phyloP scores from a whole-genome alignment of 139 green algal species.

The Eudorina sp. region DNA sequence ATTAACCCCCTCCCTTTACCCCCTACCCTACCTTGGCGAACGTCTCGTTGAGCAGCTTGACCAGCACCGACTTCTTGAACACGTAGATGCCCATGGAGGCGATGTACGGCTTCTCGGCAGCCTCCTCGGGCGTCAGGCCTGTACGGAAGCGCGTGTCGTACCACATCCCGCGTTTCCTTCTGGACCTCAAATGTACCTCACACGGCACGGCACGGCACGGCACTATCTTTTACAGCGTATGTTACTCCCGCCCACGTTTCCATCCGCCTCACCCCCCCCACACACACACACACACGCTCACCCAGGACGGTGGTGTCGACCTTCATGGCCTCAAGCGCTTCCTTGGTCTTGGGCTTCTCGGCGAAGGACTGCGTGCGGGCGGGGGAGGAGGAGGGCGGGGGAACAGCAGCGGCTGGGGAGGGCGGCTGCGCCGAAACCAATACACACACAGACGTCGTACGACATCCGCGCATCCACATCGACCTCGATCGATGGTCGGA shows the following conservation, averaged over 20 bases:
- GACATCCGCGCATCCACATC: no score
- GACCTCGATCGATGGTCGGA: no score
- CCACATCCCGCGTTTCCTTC: not conserved
- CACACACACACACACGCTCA: not conserved
- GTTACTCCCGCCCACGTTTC: no score
- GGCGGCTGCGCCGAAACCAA: no score
- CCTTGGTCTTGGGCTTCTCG: slow-evolving; percentile 97
- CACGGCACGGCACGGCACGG: no score
- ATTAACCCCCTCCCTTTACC: no score
- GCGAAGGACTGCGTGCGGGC: slow-evolving; percentile 71
- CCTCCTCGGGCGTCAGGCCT: slow-evolving; percentile 79
- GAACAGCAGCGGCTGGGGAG: no score
- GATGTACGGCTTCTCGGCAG: slow-evolving; percentile 93
- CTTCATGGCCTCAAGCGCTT: slow-evolving; percentile 92
- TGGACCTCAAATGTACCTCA: no score
- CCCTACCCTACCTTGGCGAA: slow-evolving; percentile 53
- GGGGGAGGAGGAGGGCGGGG: no score
- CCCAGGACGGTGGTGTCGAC: slow-evolving; percentile 93
- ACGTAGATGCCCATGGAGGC: slow-evolving; percentile 99
- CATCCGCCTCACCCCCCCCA: no score
- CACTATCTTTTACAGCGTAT: no score
- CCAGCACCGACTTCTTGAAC: slow-evolving; percentile 96
- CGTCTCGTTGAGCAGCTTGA: slow-evolving; percentile 78
- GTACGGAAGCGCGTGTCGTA: not conserved
- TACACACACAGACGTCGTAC: no score